Evolutionary conservation across 257 asterid species (phyloP).

Genomic region (Thymus quinquecostatus): DNA sequence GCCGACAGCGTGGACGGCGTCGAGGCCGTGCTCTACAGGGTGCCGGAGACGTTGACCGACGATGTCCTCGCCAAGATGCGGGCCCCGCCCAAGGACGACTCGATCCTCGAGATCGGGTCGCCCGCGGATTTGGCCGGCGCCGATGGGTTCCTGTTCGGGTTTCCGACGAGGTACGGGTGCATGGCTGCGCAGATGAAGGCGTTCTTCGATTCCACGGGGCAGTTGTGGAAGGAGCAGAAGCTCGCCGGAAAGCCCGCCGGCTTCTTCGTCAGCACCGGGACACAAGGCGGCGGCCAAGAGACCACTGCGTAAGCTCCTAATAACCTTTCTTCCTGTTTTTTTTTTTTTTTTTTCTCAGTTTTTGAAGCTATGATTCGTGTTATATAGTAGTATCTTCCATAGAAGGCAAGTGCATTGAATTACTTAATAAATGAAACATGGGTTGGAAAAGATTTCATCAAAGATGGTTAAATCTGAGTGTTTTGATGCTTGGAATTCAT

Average conservation of each 20-base stretch:
- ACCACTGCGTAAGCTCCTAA: slow-evolving; percentile 85
- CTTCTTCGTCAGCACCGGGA: slow-evolving; percentile 94
- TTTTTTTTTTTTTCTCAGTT: background rate
- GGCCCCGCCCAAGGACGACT: slow-evolving; percentile 77
- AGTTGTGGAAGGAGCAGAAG: slow-evolving; percentile 83
- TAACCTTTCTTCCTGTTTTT: no score
- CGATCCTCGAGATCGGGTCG: slow-evolving; percentile 61
- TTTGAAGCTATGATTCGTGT: background rate
- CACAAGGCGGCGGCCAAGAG: slow-evolving; percentile 99
- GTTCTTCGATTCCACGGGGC: slow-evolving; percentile 88
- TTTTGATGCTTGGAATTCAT: slow-evolving; percentile 22
- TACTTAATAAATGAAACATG: background rate
- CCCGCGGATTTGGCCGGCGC: slow-evolving; percentile 64
- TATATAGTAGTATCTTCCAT: background rate
- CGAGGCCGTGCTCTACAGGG: slow-evolving; percentile 72
- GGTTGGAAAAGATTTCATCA: background rate
- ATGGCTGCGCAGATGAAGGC: slow-evolving; percentile 99
- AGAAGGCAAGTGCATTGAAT: background rate
- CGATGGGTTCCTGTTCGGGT: slow-evolving; percentile 87
- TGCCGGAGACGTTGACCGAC: slow-evolving; percentile 78
- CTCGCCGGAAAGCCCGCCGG: slow-evolving; percentile 98
- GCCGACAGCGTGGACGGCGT: slow-evolving; percentile 72
- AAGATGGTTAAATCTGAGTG: background rate
- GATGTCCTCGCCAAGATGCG: slow-evolving; percentile 67
- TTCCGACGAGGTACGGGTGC: slow-evolving; percentile 88